phyloP scores from a whole-genome alignment of 73 alveolate genomes.

The Paramecium caudatum region DNA sequence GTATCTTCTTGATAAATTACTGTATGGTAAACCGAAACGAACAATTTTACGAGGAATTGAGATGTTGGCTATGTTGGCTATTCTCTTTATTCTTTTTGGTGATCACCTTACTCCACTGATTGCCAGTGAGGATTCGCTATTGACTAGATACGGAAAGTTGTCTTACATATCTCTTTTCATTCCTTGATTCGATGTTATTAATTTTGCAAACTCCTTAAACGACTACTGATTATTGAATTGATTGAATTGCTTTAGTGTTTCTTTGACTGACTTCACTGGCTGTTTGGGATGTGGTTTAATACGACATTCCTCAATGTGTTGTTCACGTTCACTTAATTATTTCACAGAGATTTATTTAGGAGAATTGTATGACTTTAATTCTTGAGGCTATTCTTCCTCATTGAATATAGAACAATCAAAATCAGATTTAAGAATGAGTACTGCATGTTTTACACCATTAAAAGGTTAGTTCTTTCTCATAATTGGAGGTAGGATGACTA shows the following conservation, averaged over 20 bases:
- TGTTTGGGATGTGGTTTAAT: conserved; percentile 8
- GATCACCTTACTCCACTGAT: not conserved
- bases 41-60: not conserved
- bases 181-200: too few species aligned
- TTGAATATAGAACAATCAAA: conserved; percentile 13
- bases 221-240: conserved; percentile 18
- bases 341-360: conserved; percentile 37
- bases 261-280: conserved; percentile 31
- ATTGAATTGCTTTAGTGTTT: conserved; percentile 9
- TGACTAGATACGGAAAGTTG: too few species aligned
- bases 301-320: conserved; percentile 29
- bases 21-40: not conserved
- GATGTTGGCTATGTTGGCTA: not conserved
- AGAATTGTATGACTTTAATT: conserved; percentile 36
- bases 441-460: conserved; percentile 66
- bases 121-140: too few species aligned
- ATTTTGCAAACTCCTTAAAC: not conserved
- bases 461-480: conserved; percentile 63
- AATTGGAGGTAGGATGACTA: conserved; percentile 62
- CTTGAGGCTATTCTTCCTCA: not conserved
- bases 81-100: conserved; percentile 10
- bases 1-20: conserved; percentile 20
- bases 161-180: too few species aligned
- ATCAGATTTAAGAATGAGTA: not conserved
- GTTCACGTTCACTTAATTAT: too few species aligned